Percentiles rank a stretch among this genome's conserved stretches.
These are phyloP conservation scores for Pichia sp. DNA, from an alignment of 1,139 yeast species.

Conservation along the genomic window DNA sequence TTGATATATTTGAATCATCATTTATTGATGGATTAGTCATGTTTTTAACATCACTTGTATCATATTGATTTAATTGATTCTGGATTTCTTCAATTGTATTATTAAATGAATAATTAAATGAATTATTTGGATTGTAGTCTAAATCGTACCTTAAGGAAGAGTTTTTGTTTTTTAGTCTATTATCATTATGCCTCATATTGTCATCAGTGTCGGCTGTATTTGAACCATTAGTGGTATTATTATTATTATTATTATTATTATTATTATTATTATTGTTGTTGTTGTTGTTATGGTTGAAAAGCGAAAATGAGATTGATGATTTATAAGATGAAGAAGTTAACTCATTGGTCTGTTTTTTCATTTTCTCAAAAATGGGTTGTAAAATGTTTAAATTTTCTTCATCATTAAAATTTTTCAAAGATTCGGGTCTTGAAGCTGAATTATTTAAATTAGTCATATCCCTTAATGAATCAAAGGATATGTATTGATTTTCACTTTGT, in stretches of 20 bases:
- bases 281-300: background rate
- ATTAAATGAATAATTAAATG: conserved; percentile 27
- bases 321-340: conserved; percentile 8
- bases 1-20: background rate
- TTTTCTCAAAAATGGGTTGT: conserved; percentile 10
- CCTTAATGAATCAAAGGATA: conserved; percentile 34
- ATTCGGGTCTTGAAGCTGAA: background rate
- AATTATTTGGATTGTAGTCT: conserved; percentile 27
- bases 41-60: background rate
- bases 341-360: conserved; percentile 3
- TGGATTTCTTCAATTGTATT: conserved; percentile 30
- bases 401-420: conserved; percentile 1
- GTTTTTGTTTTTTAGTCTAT: background rate
- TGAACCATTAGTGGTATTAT: background rate
- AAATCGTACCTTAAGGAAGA: conserved; percentile 1
- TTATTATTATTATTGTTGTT: too few species aligned
- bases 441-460: conserved; percentile 10
- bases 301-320: conserved; percentile 9
- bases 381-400: conserved; percentile 5
- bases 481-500: conserved; percentile 26
- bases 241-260: background rate
- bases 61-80: conserved; percentile 23
- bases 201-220: background rate
- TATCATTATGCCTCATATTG: background rate
- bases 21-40: background rate